Base-by-base conservation (phyloP, 805 yeast genomes). In the Nakazawaea pomicola region DNA sequence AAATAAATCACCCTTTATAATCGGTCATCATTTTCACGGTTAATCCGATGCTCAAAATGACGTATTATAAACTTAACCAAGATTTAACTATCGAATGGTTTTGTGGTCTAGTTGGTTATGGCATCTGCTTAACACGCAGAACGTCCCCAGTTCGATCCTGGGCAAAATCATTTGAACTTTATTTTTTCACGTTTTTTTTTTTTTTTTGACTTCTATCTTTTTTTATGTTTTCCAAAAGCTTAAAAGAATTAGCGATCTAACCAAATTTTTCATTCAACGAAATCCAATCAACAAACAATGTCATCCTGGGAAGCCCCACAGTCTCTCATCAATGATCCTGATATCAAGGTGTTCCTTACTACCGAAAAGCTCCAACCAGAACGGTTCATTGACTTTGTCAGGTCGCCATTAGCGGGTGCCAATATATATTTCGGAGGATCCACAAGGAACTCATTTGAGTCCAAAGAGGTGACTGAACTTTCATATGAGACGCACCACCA, bases 101-200 rank as follows among this genome's bases (percentile, higher is more conserved):
- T 79, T 82, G 89, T 89, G 96, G 96, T 89, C 96, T 89, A 89
- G 96, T 89, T 70, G 96, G 96, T 89, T 80, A 90, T 90, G 96
- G 95, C 96, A 85, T 86, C 93, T 89, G 96, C 96, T 87, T 90
- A 88, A 90, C 97, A 90, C 96, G 96, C 96, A 88, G 93, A 86
- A 86, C 89, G 97, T 91, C 97, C 96, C 97, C 96, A 89, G 97
- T 91, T 91, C 97, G 96, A 91, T 88, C 97, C 97, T 90, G 97
- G 97, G 97, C 89, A 84, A 81, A 87, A 83, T 88, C 96, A 89
- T 53, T 60, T 60, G 60, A 7, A 4, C 1, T 21, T 33, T 33
- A 6, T 2, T 33, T 70, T 67, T 63, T 55, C 50, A 18, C 11
- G 11, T 18, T 32, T 32, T 17, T 32, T 21, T 36, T 31, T 23